Base-by-base conservation (phyloP, 192 early-diverging fungal species). In the Entomortierella beljakovae region DNA sequence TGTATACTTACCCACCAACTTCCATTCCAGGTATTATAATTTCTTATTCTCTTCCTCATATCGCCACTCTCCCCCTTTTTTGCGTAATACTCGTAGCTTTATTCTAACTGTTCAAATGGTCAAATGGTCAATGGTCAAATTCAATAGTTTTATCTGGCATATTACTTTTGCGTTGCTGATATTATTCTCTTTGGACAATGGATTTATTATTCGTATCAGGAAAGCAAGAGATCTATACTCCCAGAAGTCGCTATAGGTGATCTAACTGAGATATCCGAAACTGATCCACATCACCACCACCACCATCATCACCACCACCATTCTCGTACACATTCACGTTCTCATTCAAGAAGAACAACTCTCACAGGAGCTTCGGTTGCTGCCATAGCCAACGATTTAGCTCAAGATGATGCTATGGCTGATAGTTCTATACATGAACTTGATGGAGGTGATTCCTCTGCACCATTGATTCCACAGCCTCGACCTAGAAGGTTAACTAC, bases 1-100 rank as follows among this genome's bases (percentile, higher is more conserved):
- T 89, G 91, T 26, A 46, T 94, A 22, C 64, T 92, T 33, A 92
- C 93, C 32, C 57, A 88, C 8, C 94, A 94, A 69, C 87, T 89
- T n/a, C 81, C 84, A n/a, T 95, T 95, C 64, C 94, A 95, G 81
- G 86, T 88, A 61, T 6, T 33, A 6, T 57, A 3, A 6, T 7
- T 20, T 20, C 3, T n/a, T n/a, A n/a, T n/a, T 46, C 5, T 15
- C 20, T 46, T 46, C 51, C 51, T 26, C 51, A 26, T 3, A 28
- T 23, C 51, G 33, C 62, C 32, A n/a, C 28, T 53, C 18, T 61
- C 48, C 29, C 20, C 3, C 6, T 26, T 3, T 6, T 26, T 26
- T 18, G 23, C 23, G 6, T 53, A 53, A 29, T 18, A 9, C 51
- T 7, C 51, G 23, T 53, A 28, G 3, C 15, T 16, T 18, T 53